Conservation (phyloP, 2,329 filamentous ascomycete species). For the Metarhizium anisopliae region DNA sequence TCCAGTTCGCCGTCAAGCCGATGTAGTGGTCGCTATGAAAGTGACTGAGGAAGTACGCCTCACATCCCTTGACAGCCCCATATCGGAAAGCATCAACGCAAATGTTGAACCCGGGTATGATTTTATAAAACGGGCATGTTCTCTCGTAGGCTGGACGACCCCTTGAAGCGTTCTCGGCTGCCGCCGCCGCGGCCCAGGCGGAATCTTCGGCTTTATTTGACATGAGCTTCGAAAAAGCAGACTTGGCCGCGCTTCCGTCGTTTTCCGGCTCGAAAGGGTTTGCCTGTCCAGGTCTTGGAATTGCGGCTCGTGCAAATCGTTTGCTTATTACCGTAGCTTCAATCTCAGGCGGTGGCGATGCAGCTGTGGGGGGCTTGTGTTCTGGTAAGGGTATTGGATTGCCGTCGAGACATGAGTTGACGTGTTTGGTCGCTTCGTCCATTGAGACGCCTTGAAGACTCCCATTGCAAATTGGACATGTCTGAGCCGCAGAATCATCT, state of each 20-base stretch:
- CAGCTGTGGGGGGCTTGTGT: constrained; percentile 10
- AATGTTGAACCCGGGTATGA: constrained; percentile 84
- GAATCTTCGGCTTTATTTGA: constrained; percentile 80
- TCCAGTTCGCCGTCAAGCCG: constrained; percentile 80
- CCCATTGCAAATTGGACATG: constrained; percentile 71
- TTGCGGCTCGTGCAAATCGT: constrained; percentile 56
- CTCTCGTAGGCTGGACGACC: constrained; percentile 82
- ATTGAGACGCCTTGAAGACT: constrained; percentile 49
- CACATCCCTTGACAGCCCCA: constrained; percentile 82
- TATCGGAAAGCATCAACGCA: constrained; percentile 96
- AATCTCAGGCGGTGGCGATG: constrained; percentile 14
- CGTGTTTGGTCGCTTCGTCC: constrained; percentile 71
- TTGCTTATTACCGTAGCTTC: constrained; percentile 36
- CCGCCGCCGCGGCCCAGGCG: constrained; percentile 82
- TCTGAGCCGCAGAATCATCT: constrained; percentile 21
- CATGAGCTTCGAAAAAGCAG: constrained; percentile 92
- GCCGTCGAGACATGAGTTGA: constrained; percentile 88
- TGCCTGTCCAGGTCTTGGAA: constrained; percentile 70
- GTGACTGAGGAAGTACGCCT: constrained; percentile 93
- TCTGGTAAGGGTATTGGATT: constrained; percentile 52
- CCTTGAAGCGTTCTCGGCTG: constrained; percentile 65
- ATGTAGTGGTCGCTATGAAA: constrained; percentile 98
- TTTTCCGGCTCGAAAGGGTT: constrained; percentile 58
- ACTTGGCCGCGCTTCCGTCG: constrained; percentile 36
- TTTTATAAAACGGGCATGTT: constrained; percentile 97